These are phyloP conservation scores for Alternaria gansuensis DNA, from an alignment of 2,329 filamentous ascomycete species.

Conservation along the genomic window DNA sequence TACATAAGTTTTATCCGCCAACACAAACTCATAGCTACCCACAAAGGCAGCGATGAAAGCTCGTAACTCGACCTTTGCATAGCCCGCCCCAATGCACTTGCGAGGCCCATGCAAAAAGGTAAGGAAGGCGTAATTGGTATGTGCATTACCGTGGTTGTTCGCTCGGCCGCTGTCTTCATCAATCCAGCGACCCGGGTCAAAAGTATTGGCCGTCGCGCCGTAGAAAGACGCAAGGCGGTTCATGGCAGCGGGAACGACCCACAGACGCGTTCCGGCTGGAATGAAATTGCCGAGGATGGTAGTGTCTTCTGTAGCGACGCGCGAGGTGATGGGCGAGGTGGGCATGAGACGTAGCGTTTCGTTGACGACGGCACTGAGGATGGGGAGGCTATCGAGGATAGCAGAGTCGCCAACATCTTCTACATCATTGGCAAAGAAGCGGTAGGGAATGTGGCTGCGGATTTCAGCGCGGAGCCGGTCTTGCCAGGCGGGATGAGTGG, in stretches of 20 bases:
- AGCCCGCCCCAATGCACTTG: not conserved
- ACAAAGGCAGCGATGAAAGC: constrained; percentile 8
- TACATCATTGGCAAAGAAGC: constrained; percentile 3
- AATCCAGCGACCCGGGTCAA: constrained; percentile 5
- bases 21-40: constrained; percentile 5
- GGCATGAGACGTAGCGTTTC: constrained; percentile 5
- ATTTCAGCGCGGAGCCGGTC: constrained; percentile 5
- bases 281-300: not conserved
- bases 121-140: constrained; percentile 7
- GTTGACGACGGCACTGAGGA: constrained; percentile 6
- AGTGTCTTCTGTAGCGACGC: not conserved
- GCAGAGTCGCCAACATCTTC: not conserved
- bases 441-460: not conserved
- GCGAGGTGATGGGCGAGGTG: constrained; percentile 1
- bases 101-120: constrained; percentile 9
- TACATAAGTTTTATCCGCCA: not conserved
- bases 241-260: no score
- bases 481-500: constrained; percentile 2
- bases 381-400: not conserved
- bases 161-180: constrained; percentile 4
- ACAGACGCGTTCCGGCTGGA: not conserved
- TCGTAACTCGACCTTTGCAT: constrained; percentile 1
- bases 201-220: not conserved
- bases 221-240: no score
- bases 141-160: constrained; percentile 4